Conservation (phyloP, 2,329 filamentous ascomycete genomes). For the Cryphonectria carpinicola region DNA sequence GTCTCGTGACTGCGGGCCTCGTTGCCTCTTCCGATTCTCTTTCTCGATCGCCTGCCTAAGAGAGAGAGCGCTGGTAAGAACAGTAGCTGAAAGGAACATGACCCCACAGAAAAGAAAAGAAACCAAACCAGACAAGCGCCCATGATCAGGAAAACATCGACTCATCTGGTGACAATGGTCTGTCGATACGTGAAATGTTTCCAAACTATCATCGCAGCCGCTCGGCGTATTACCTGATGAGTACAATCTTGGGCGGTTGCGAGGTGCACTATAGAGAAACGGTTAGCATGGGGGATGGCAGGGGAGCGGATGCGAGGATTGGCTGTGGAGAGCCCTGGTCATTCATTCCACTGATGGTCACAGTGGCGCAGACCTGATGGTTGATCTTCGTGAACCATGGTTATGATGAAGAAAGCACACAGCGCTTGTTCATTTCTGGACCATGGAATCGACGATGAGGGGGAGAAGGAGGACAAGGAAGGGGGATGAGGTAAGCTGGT, state of each 20-base stretch:
- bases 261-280: conserved; percentile 8
- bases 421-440: not conserved
- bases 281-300: conserved; percentile 3
- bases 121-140: conserved; percentile 1
- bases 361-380: not conserved
- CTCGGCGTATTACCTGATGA: conserved; percentile 4
- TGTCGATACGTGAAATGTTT: not conserved
- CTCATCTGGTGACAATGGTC: not conserved
- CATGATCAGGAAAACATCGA: conserved; percentile 9
- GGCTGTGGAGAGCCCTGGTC: not conserved
- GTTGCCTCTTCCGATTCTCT: not conserved
- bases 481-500: not conserved
- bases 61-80: not conserved
- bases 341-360: not conserved
- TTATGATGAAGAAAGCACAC: not conserved
- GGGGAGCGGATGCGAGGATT: not conserved
- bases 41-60: too few species aligned
- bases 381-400: conserved; percentile 2
- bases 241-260: conserved; percentile 19
- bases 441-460: not conserved
- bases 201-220: conserved; percentile 12
- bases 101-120: not conserved
- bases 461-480: not conserved
- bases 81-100: not conserved
- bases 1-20: not conserved